Conservation (phyloP, 2,329 filamentous ascomycete species). For the Penicillium occitanis region DNA sequence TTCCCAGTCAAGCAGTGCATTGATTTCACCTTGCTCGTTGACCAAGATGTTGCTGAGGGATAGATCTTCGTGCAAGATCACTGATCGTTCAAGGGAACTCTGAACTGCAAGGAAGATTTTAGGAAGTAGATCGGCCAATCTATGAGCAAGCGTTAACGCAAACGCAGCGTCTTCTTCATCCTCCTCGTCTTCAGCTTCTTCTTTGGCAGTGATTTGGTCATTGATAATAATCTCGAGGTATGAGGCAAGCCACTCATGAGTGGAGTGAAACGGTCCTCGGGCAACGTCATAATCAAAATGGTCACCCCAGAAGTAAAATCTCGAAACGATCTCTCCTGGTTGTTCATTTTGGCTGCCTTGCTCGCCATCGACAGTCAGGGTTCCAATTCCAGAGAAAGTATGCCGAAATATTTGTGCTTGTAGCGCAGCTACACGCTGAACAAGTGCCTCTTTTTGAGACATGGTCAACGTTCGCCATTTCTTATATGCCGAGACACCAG, state of each 20-base stretch:
- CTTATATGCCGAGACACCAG: constrained; percentile 17
- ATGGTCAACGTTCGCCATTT: constrained; percentile 10
- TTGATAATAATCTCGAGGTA: constrained; percentile 18
- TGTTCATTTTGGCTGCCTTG: background rate
- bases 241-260: constrained; percentile 23
- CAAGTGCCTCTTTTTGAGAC: background rate
- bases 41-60: constrained; percentile 24
- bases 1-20: constrained; percentile 25
- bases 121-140: background rate
- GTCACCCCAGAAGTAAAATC: constrained; percentile 23
- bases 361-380: background rate
- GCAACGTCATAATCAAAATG: constrained; percentile 19
- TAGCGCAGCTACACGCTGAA: background rate
- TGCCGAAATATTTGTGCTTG: background rate
- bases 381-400: background rate
- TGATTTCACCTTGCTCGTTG: constrained; percentile 22
- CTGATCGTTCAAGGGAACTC: constrained; percentile 18
- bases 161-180: constrained; percentile 22
- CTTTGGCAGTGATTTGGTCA: constrained; percentile 10
- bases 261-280: constrained; percentile 24
- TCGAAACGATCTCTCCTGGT: constrained; percentile 24
- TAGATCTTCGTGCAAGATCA: constrained; percentile 23
- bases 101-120: constrained; percentile 4
- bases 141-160: constrained; percentile 12
- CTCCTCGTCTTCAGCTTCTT: constrained; percentile 22